Evolutionary conservation across 345 rosid species (phyloP).

Genomic region (Eutrema yunnanense): DNA sequence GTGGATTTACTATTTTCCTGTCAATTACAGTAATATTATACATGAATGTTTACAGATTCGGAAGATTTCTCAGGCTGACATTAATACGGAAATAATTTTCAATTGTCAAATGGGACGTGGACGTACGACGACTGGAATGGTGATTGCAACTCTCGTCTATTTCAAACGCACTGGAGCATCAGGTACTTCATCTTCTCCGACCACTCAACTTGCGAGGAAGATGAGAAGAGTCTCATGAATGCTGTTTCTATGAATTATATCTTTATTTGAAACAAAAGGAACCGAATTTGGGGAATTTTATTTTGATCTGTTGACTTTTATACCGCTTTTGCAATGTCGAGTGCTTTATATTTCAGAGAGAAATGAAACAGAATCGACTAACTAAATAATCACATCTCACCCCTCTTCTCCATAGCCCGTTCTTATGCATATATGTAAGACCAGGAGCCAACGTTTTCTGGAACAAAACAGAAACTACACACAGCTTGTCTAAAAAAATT

Average conservation of each 20-base stretch:
- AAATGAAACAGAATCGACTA: not conserved
- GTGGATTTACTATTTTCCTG: not conserved
- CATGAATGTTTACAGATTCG: conserved; percentile 51
- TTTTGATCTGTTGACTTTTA: not conserved
- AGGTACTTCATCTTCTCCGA: conserved; percentile 45
- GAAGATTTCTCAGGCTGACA: conserved; percentile 73
- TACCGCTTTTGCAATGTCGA: not conserved
- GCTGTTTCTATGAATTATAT: not conserved
- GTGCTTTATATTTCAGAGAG: not conserved
- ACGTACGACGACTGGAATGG: conserved; percentile 99
- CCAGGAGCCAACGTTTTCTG: conserved; percentile 3
- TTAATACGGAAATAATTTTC: conserved; percentile 68
- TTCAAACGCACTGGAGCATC: conserved; percentile 86
- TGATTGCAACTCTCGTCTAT: conserved; percentile 86
- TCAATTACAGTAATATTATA: not conserved
- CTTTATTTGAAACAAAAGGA: not conserved
- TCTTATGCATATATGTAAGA: not conserved
- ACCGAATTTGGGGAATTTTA: not conserved
- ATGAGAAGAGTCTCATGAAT: conserved; percentile 4
- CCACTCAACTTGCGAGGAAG: not conserved
- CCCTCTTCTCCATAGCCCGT: conserved; percentile 3
- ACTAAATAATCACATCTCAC: not conserved
- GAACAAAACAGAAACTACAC: not conserved
- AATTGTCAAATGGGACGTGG: conserved; percentile 99
- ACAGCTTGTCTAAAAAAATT: not conserved